phyloP scores from a whole-genome alignment of 139 green algal species.

The Limnomonas spitsbergensis region DNA sequence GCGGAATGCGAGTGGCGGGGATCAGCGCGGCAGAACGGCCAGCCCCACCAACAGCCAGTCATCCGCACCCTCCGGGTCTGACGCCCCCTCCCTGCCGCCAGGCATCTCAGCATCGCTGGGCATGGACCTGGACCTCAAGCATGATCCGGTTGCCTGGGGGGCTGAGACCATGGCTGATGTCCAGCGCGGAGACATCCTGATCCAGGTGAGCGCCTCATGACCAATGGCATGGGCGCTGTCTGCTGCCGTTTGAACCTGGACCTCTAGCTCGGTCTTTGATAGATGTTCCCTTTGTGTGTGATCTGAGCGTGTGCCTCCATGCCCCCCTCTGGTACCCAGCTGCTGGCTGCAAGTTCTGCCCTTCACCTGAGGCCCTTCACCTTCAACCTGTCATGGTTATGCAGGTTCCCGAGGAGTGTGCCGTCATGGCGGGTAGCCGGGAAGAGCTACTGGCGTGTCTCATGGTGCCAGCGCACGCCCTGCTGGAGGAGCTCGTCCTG shows the following conservation, averaged over 20 bases:
- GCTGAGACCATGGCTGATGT: background rate
- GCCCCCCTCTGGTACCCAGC: background rate
- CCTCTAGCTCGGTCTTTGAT: too few relatives aligned
- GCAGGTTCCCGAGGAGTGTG: slow-evolving; percentile 8
- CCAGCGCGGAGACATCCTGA: too few relatives aligned
- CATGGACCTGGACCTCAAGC: slow-evolving; percentile 12
- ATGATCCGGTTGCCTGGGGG: slow-evolving; percentile 15
- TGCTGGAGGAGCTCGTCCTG: slow-evolving; percentile 14
- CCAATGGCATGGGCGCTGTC: too few relatives aligned
- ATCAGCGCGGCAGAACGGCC: background rate
- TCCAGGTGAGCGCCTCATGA: too few relatives aligned
- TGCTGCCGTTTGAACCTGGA: too few relatives aligned
- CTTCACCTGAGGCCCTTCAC: too few relatives aligned
- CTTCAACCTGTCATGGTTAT: too few relatives aligned
- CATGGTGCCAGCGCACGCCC: slow-evolving; percentile 15
- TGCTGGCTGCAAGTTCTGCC: background rate
- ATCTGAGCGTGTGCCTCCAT: too few relatives aligned
- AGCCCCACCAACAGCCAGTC: too few relatives aligned
- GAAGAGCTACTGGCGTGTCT: background rate
- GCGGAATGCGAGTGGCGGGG: background rate
- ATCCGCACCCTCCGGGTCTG: background rate
- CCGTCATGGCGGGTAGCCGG: background rate
- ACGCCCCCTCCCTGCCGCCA: slow-evolving; percentile 12
- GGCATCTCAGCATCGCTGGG: slow-evolving; percentile 14
- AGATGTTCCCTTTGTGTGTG: too few relatives aligned